Evolutionary conservation across 176 grass and related monocot species (phyloP).

Genomic region (Oryza meridionalis): DNA sequence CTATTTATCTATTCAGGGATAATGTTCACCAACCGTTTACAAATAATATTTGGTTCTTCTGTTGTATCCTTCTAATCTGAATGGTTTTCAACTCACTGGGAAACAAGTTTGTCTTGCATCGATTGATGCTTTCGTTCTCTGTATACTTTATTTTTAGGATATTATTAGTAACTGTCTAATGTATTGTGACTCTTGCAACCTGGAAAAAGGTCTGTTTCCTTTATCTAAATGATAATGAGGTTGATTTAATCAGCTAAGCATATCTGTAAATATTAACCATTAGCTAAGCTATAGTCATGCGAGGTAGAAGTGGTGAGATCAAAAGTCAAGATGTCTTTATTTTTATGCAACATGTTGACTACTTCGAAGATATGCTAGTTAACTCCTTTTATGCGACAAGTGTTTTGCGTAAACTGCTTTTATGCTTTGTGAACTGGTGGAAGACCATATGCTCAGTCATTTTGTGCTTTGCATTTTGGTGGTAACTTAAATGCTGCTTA

Average conservation of each 20-base stretch:
- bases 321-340: background rate
- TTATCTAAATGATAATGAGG: background rate
- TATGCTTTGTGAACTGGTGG: background rate
- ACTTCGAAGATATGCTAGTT: background rate
- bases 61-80: background rate
- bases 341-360: background rate
- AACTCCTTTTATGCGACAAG: background rate
- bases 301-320: background rate
- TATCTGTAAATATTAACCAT: background rate
- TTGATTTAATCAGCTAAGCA: background rate
- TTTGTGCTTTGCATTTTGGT: slow-evolving; percentile 37
- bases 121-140: background rate
- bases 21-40: background rate
- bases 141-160: slow-evolving; percentile 7
- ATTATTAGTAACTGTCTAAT: background rate
- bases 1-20: background rate
- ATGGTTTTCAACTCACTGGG: background rate
- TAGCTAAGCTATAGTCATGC: background rate
- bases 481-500: slow-evolving; percentile 32
- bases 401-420: slow-evolving; percentile 21
- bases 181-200: background rate
- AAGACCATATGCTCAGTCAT: background rate
- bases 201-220: background rate
- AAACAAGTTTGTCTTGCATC: background rate
- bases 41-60: background rate